phyloP scores from a whole-genome alignment of 2,329 filamentous ascomycete species.

The Scopulariopsis brevicaulis region DNA sequence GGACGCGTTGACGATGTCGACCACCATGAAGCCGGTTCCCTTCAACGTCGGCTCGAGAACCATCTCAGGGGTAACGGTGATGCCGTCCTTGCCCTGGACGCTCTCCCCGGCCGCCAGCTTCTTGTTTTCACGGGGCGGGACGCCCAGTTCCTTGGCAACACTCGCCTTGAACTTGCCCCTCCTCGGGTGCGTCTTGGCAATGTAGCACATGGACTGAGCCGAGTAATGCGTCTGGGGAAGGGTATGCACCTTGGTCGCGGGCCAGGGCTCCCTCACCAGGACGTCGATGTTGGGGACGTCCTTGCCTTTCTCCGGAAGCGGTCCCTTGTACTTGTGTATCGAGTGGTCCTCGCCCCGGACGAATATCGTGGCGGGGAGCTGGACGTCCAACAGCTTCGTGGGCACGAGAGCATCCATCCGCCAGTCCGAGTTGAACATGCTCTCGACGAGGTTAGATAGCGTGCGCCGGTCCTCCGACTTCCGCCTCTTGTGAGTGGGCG shows the following conservation, averaged over 20 bases:
- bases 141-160: conserved; percentile 52
- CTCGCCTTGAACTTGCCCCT: conserved; percentile 70
- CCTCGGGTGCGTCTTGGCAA: conserved; percentile 64
- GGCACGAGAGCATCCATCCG: conserved; percentile 57
- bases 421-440: conserved; percentile 38
- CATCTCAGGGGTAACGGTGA: conserved; percentile 72
- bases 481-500: conserved; percentile 4
- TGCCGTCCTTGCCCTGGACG: conserved; percentile 53
- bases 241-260: conserved; percentile 48
- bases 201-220: conserved; percentile 68
- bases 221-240: conserved; percentile 61
- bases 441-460: conserved; percentile 12
- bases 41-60: conserved; percentile 58
- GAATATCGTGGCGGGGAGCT: conserved; percentile 60
- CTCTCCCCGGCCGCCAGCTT: conserved; percentile 50
- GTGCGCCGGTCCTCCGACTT: conserved; percentile 9
- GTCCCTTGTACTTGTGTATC: conserved; percentile 60
- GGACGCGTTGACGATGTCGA: conserved; percentile 62
- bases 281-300: conserved; percentile 56
- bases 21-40: conserved; percentile 65
- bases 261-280: conserved; percentile 68
- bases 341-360: conserved; percentile 52
- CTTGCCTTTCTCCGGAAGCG: conserved; percentile 33
- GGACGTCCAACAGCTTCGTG: conserved; percentile 52
- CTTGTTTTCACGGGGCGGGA: conserved; percentile 46